Conservation (phyloP, 768 basidiomycete genomes). For the Floccularia luteovirens region DNA sequence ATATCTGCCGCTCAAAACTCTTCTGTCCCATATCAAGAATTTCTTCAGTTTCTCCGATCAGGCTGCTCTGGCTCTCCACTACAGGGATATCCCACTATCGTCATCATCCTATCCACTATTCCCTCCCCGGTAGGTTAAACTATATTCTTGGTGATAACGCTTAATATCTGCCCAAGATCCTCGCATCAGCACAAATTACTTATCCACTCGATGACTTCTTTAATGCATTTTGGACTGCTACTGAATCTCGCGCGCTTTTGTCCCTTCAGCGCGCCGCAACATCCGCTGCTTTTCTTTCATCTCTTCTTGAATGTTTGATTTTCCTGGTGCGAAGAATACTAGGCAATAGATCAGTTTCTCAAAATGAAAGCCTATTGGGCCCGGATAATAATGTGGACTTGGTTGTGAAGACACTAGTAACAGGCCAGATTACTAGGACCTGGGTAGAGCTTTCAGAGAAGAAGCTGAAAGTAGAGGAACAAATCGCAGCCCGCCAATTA, state of each 20-base stretch:
- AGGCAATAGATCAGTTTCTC: constrained; percentile 10
- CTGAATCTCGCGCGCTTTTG: constrained; percentile 59
- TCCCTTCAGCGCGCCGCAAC: constrained; percentile 44
- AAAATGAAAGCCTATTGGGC: neutral
- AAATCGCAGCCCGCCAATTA: constrained; percentile 33
- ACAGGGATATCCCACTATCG: constrained; percentile 75
- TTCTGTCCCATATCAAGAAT: constrained; percentile 56
- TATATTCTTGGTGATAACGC: constrained; percentile 1
- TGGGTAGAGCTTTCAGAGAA: constrained; percentile 39
- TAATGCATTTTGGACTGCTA: constrained; percentile 75
- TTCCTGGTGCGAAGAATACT: constrained; percentile 44
- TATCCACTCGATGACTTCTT: constrained; percentile 47
- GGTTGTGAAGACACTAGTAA: constrained; percentile 24
- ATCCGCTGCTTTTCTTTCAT: constrained; percentile 59
- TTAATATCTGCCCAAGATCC: constrained; percentile 13
- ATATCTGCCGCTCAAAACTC: neutral
- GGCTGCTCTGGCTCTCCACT: constrained; percentile 77
- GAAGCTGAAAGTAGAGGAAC: constrained; percentile 39
- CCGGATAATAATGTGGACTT: neutral
- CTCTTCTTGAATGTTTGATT: constrained; percentile 62
- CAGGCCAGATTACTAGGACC: constrained; percentile 33
- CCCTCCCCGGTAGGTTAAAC: constrained; percentile 47
- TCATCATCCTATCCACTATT: constrained; percentile 78
- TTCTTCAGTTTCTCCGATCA: constrained; percentile 69
- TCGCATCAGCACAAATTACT: constrained; percentile 14